Base-by-base conservation (phyloP, 1,139 yeast species). In the Blastobotrys malaysiensis region DNA sequence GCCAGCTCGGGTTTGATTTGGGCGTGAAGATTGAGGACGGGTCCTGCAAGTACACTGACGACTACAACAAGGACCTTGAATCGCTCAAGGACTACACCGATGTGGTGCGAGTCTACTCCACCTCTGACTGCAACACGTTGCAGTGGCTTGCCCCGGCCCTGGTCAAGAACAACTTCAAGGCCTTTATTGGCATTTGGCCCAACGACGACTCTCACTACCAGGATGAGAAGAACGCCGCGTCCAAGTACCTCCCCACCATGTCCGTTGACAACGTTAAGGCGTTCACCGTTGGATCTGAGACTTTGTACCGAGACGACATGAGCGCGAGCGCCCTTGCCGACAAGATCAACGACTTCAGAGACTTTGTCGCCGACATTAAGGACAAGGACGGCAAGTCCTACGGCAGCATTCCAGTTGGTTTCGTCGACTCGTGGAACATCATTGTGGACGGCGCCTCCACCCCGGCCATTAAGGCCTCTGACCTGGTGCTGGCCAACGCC, bases 361-460 rank as follows among this genome's bases (percentile, higher is more conserved):
- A 71, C 46, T 74, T 82, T 50, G 69, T 89, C 60, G 68, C 76
- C 48, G 77, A 69, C 61, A 83, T 90, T 70, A 76, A 78, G 59
- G 97, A 88, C 74, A 84, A 86, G 69, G 77, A 88, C 65, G 97
- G 97, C 65, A 76, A 84, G 65, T 81, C 91, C 24, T 90, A 84
- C 73, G 68, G 78, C 53, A 78, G 78, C 62, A 79, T 81, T 52
- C 90, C 84, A 60, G 96, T 91, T 61, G 98, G 98, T 61, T 84
- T 89, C 60, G 97, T 88, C 63, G 98, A 93, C 73, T 89, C 97
- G 1, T 91, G 99, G 98, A 88, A 91, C 73, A 79, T 87, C 59
- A 73, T 88, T 63, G 96, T 89, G 63, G 95, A 88, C 65, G 95
- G 87, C 65, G 81, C 77, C 63, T 77, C 84, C 61, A 67, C 74